A percentile compares a stretch with the other conserved stretches of the same genome.
Conservation (phyloP, 352 stramenopile genomes). For the Pythium vanterpoolii region DNA sequence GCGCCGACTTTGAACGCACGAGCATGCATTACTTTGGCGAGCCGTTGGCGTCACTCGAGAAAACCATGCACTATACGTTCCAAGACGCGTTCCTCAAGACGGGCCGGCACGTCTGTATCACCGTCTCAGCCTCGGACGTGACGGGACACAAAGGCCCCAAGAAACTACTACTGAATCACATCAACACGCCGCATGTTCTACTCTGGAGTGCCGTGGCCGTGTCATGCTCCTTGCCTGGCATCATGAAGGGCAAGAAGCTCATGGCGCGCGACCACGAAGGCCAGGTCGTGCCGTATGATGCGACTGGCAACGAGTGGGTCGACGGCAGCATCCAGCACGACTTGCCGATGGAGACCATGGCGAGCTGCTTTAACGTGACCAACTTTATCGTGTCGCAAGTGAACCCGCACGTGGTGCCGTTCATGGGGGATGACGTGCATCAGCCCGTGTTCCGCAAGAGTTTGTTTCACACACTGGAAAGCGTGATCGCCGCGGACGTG, state of each 20-base stretch:
- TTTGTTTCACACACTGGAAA: constrained; percentile 73
- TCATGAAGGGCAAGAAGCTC: constrained; percentile 90
- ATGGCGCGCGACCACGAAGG: constrained; percentile 75
- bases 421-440: constrained; percentile 89
- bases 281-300: constrained; percentile 88
- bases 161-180: no score
- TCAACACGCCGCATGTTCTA: constrained; percentile 77
- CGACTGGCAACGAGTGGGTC: constrained; percentile 91
- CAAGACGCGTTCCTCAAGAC: constrained; percentile 93
- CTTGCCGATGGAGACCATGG: constrained; percentile 92
- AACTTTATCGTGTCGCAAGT: no score
- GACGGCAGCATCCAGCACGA: constrained; percentile 91
- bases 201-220: constrained; percentile 89
- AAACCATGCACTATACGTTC: constrained; percentile 86
- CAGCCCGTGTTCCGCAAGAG: constrained; percentile 60
- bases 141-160: no score
- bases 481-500: constrained; percentile 74
- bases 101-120: constrained; percentile 92
- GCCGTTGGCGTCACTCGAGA: constrained; percentile 38
- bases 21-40: constrained; percentile 92
- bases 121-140: constrained; percentile 64
- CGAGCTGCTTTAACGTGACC: constrained; percentile 86
- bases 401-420: no score
- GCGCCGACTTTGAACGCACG: constrained; percentile 69
- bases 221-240: constrained; percentile 87